A percentile compares a stretch with the other conserved stretches of the same genome.
phyloP scores from a whole-genome alignment of 495 filamentous ascomycete genomes.

The Terfezia claveryi region DNA sequence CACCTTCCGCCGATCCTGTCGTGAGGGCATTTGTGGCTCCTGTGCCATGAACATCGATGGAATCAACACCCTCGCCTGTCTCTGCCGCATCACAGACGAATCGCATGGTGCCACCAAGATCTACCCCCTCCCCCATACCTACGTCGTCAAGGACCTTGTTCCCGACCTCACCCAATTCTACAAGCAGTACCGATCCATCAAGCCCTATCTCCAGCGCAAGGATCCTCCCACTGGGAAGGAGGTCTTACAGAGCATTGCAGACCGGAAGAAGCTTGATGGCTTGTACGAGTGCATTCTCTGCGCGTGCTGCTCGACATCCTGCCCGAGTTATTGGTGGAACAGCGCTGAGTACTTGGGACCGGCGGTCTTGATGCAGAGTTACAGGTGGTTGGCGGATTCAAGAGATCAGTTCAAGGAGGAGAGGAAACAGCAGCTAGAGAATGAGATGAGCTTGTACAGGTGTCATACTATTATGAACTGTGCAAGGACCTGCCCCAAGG shows the following conservation, averaged over 20 bases:
- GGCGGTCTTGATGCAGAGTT: slow-evolving; percentile 85
- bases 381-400: slow-evolving; percentile 85
- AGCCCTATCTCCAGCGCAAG: slow-evolving; percentile 86
- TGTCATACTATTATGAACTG: slow-evolving; percentile 99
- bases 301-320: slow-evolving; percentile 96
- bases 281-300: slow-evolving; percentile 99
- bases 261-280: slow-evolving; percentile 90
- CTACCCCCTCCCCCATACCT: slow-evolving; percentile 96
- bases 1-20: slow-evolving; percentile 83
- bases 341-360: slow-evolving; percentile 92
- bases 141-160: slow-evolving; percentile 96
- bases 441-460: slow-evolving; percentile 93
- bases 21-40: slow-evolving; percentile 94
- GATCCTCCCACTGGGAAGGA: slow-evolving; percentile 67
- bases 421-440: slow-evolving; percentile 78
- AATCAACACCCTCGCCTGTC: slow-evolving; percentile 84
- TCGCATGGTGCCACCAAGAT: slow-evolving; percentile 65
- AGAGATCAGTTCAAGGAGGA: slow-evolving; percentile 71
- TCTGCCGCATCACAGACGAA: slow-evolving; percentile 88
- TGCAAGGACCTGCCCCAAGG: slow-evolving; percentile 91
- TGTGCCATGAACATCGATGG: slow-evolving; percentile 99
- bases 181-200: slow-evolving; percentile 99
- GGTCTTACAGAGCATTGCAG: slow-evolving; percentile 65
- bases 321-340: slow-evolving; percentile 99
- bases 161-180: slow-evolving; percentile 96